These are phyloP conservation scores for Boletus pseudopeckii DNA, from an alignment of 768 basidiomycete species.

Conservation along the genomic window DNA sequence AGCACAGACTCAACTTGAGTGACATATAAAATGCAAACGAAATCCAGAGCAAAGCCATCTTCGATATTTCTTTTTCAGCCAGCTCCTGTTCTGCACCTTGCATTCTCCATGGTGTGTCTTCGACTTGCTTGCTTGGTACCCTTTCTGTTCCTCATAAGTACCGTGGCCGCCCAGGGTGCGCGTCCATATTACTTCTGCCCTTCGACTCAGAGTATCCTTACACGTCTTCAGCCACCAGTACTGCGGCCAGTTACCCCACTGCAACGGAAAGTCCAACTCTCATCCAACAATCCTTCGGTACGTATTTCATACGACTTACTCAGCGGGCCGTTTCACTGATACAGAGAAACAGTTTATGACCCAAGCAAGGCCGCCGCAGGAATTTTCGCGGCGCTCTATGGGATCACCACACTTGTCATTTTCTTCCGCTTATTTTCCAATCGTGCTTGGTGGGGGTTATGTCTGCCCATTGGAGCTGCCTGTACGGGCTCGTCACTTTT, in stretches of 20 bases:
- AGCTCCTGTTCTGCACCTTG: not conserved
- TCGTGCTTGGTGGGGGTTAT: constrained; percentile 32
- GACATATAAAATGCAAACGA: not conserved
- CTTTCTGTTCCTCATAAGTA: not conserved
- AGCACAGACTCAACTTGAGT: not conserved
- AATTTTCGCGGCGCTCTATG: constrained; percentile 22
- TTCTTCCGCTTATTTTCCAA: constrained; percentile 19
- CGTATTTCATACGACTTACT: not conserved
- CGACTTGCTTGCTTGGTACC: not conserved
- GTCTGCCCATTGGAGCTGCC: constrained; percentile 29
- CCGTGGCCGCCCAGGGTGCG: constrained; percentile 8
- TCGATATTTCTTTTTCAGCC: too few relatives aligned
- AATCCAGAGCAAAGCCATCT: not conserved
- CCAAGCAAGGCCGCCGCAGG: constrained; percentile 24
- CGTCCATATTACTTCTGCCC: not conserved
- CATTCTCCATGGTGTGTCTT: not conserved
- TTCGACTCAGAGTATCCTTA: not conserved
- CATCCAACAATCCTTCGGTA: constrained; percentile 3
- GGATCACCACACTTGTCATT: constrained; percentile 7
- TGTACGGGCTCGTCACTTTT: constrained; percentile 8
- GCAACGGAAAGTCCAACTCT: constrained; percentile 8
- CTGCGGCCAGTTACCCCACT: not conserved
- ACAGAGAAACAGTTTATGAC: constrained; percentile 15
- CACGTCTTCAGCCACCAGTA: constrained; percentile 1
- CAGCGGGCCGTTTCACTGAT: not conserved